phyloP scores from a whole-genome alignment of 306 rosid species.

The Adenanthera pavonina region DNA sequence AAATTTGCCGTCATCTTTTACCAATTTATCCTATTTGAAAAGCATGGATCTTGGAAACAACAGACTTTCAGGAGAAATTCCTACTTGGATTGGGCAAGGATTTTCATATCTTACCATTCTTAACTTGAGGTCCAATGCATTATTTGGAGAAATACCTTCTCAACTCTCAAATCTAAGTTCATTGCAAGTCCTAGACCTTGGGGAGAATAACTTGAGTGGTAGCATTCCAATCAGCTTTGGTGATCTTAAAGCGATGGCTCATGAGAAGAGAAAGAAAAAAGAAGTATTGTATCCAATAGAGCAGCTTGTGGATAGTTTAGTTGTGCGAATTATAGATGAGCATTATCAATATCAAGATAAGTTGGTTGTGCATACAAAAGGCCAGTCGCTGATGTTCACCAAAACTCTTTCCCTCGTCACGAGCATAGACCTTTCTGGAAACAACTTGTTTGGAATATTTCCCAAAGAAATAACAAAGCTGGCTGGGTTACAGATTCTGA shows the following conservation, averaged over 20 bases:
- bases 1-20: background rate
- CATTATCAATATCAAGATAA: conserved; percentile 45
- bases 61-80: conserved; percentile 33
- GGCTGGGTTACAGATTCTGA: conserved; percentile 45
- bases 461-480: conserved; percentile 48
- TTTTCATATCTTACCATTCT: conserved; percentile 40
- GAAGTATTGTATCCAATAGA: too few species aligned
- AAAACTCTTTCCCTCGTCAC: conserved; percentile 52
- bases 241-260: conserved; percentile 39
- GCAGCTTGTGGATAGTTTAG: conserved; percentile 38
- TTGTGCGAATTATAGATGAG: too few species aligned
- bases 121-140: conserved; percentile 53
- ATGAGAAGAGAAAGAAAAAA: background rate
- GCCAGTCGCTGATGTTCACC: background rate
- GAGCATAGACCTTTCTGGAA: conserved; percentile 56
- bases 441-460: conserved; percentile 48
- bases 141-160: conserved; percentile 43
- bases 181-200: conserved; percentile 55
- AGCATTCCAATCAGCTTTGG: conserved; percentile 46
- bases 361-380: conserved; percentile 38
- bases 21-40: background rate
- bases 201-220: conserved; percentile 44
- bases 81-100: conserved; percentile 47
- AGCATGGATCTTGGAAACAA: conserved; percentile 1
- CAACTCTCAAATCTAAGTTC: conserved; percentile 1